Percentiles rank a stretch among this genome's conserved stretches.
Conservation (phyloP, 352 stramenopile species). For the Phytophthora ohioensis region DNA sequence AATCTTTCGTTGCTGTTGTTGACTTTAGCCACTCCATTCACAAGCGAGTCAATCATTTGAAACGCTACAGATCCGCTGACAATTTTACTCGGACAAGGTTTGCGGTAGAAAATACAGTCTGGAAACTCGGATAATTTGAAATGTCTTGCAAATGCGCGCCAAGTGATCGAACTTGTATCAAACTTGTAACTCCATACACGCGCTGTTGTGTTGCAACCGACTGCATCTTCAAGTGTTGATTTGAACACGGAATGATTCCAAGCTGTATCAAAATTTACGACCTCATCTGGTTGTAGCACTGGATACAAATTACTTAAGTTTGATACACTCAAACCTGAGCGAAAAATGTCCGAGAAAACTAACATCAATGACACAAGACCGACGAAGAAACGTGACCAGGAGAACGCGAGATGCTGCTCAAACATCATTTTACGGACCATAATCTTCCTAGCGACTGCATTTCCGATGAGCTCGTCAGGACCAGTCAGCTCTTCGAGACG, state of each 20-base stretch:
- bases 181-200: constrained; percentile 53
- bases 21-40: constrained; percentile 11
- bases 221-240: constrained; percentile 17
- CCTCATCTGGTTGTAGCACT: constrained; percentile 42
- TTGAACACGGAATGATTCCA: constrained; percentile 46
- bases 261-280: constrained; percentile 34
- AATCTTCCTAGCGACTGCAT: constrained; percentile 20
- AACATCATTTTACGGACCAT: constrained; percentile 25
- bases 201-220: neutral
- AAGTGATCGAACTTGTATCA: constrained; percentile 44
- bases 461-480: constrained; percentile 12
- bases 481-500: neutral
- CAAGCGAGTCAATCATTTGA: constrained; percentile 39
- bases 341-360: constrained; percentile 46
- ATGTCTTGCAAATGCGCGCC: constrained; percentile 39
- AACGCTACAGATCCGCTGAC: constrained; percentile 35
- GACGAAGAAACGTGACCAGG: constrained; percentile 26
- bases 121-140: constrained; percentile 26
- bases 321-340: constrained; percentile 33
- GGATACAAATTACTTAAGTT: constrained; percentile 21
- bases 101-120: constrained; percentile 31
- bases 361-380: constrained; percentile 34
- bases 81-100: constrained; percentile 1
- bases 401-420: constrained; percentile 31
- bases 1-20: neutral